Percentiles rank a stretch among this genome's conserved stretches.
These are phyloP conservation scores for Metschnikowia drakensbergensis DNA, from an alignment of 805 yeast species.

Conservation along the genomic window DNA sequence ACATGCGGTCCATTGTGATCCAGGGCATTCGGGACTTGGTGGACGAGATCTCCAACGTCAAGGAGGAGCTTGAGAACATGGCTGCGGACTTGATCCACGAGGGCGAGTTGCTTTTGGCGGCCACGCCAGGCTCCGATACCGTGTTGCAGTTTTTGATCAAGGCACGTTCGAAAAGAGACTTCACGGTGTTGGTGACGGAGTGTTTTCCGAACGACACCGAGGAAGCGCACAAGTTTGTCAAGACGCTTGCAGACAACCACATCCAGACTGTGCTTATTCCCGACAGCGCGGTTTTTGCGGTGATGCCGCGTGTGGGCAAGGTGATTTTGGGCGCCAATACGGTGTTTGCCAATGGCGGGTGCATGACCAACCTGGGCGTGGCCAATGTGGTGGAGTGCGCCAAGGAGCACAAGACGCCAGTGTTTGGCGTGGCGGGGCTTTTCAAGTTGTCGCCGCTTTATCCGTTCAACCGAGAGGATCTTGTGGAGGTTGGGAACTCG, in stretches of 20 bases:
- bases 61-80: constrained; percentile 87
- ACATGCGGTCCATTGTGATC: constrained; percentile 77
- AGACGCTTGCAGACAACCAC: constrained; percentile 73
- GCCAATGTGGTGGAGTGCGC: constrained; percentile 95
- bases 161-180: constrained; percentile 85
- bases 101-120: constrained; percentile 77
- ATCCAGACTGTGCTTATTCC: constrained; percentile 90
- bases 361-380: constrained; percentile 84
- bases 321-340: constrained; percentile 90
- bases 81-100: constrained; percentile 93
- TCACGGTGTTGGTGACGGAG: constrained; percentile 89
- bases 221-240: constrained; percentile 75
- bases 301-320: constrained; percentile 96
- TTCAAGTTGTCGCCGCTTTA: constrained; percentile 90
- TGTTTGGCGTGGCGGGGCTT: constrained; percentile 89
- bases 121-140: constrained; percentile 91
- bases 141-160: constrained; percentile 81
- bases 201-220: constrained; percentile 85
- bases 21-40: constrained; percentile 90
- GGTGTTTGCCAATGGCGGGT: constrained; percentile 95
- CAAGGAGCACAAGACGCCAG: constrained; percentile 92
- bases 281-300: constrained; percentile 88
- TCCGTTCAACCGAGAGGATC: constrained; percentile 79
- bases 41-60: constrained; percentile 85
- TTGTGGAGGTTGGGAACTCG: constrained; percentile 89